phyloP scores from a whole-genome alignment of 768 basidiomycete species.

The Chlorophyllum brunneum region DNA sequence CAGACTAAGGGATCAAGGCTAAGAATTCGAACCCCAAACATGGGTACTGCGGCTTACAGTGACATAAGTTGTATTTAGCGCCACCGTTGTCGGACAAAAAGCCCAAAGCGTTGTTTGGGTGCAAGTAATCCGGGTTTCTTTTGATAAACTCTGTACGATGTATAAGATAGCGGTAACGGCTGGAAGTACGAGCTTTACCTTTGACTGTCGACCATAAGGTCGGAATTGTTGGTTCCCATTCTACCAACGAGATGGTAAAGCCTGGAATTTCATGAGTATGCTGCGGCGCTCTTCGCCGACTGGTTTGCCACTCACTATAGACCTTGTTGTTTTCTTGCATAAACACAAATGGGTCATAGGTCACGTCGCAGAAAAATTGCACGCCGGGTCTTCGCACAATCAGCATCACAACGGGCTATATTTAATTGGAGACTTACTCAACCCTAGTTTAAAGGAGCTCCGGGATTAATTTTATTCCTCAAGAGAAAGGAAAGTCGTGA shows the following conservation, averaged over 20 bases:
- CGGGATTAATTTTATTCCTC: constrained; percentile 3
- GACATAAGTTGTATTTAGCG: constrained; percentile 64
- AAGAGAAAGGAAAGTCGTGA: constrained; percentile 4
- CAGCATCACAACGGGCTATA: no score
- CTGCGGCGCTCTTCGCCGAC: background rate
- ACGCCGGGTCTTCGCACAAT: constrained; percentile 74
- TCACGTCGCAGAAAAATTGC: constrained; percentile 71
- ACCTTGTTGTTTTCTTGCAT: constrained; percentile 66
- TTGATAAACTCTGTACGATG: constrained; percentile 58
- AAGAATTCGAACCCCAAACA: background rate
- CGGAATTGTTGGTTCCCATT: constrained; percentile 77
- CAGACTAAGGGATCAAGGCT: constrained; percentile 47
- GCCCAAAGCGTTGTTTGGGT: constrained; percentile 61
- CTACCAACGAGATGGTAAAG: constrained; percentile 76
- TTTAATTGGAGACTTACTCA: constrained; percentile 74
- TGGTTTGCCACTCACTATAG: constrained; percentile 30
- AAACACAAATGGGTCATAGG: constrained; percentile 77
- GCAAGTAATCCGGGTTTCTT: constrained; percentile 56
- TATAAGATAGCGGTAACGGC: background rate
- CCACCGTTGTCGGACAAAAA: constrained; percentile 74
- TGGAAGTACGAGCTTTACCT: constrained; percentile 34
- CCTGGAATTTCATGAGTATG: constrained; percentile 33
- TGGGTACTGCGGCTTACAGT: constrained; percentile 39
- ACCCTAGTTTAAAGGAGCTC: constrained; percentile 40
- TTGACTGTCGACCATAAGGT: constrained; percentile 75